Base-by-base conservation (phyloP, 129 eudicot species). In the Flaveria trinervia region DNA sequence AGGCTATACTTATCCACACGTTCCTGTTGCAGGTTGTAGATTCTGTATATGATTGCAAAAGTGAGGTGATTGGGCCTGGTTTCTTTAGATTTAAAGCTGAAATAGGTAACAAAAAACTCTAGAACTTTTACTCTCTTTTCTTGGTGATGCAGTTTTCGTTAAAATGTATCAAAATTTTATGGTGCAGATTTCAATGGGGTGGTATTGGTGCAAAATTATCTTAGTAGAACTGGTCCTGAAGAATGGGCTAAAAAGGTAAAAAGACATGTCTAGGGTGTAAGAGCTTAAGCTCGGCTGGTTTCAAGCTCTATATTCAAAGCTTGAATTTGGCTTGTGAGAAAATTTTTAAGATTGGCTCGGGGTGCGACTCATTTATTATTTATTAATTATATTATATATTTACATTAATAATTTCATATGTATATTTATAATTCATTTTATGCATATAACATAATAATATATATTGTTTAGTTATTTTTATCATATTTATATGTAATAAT, bases 31-130 rank as follows among this genome's bases (percentile, higher is more conserved):
- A 94, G 98, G 98, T 94, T 87, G 98, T 94, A 44, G 98, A 94
- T 89, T 77, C 97, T 79, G 84, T 91, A 41, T 91, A 94, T 89
- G 98, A 94, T 82, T 89, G 96, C 87, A 94, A 94, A 86, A 94
- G 98, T 18, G 98, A 94, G 87, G 98, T 94, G 74, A 94, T 94
- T 66, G 98, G 98, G 68, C 98, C 98, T 74, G 98, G 98, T 36
- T 91, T 89, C 82, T 94, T 94, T 57, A 84, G 98, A 85, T 94
- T 94, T 76, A 94, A 94, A 85, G 98, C 97, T 30, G 98, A 94
- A 79, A 94, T 94, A 85, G 98, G 98, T 92, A 81, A 83, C 25
- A 9, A 46, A 39, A 64, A 2, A 8, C 9, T 18, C 39, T 30
- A 15, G 17, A 26, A 22, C 64, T 49, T 60, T 57, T 61, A 7